A percentile compares a stretch with the other conserved stretches of the same genome.
These are phyloP conservation scores for Raphanus sativus DNA, from an alignment of 345 rosid species.

Conservation along the genomic window DNA sequence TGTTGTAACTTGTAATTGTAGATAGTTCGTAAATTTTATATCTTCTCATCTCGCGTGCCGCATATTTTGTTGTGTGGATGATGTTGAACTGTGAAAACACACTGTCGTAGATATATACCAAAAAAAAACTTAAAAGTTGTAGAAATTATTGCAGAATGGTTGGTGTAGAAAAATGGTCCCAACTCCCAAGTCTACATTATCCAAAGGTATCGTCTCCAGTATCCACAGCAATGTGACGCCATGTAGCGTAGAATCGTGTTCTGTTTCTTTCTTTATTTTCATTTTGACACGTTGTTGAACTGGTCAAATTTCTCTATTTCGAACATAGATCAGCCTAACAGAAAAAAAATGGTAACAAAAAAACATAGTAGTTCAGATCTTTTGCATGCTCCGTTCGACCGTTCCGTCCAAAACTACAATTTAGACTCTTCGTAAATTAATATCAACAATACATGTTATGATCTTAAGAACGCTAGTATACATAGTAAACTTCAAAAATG, in stretches of 20 bases:
- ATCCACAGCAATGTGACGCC: slow-evolving; percentile 27
- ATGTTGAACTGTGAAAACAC: neutral
- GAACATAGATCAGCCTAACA: neutral
- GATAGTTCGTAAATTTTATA: neutral
- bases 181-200: slow-evolving; percentile 9
- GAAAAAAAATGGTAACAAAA: neutral
- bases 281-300: slow-evolving; percentile 7
- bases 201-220: slow-evolving; percentile 16
- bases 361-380: neutral
- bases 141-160: neutral
- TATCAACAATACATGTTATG: neutral
- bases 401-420: neutral
- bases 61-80: slow-evolving; percentile 10
- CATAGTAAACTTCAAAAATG: too few relatives aligned
- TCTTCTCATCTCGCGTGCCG: slow-evolving; percentile 14
- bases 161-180: neutral
- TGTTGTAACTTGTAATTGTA: neutral
- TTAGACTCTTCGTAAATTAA: neutral
- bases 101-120: neutral
- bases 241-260: slow-evolving; percentile 30
- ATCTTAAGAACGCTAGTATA: neutral
- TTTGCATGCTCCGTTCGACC: neutral
- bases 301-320: slow-evolving; percentile 3
- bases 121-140: neutral
- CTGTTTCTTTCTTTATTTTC: neutral